Conservation (phyloP, 495 filamentous ascomycete species). For the Hamigera avellanea region DNA sequence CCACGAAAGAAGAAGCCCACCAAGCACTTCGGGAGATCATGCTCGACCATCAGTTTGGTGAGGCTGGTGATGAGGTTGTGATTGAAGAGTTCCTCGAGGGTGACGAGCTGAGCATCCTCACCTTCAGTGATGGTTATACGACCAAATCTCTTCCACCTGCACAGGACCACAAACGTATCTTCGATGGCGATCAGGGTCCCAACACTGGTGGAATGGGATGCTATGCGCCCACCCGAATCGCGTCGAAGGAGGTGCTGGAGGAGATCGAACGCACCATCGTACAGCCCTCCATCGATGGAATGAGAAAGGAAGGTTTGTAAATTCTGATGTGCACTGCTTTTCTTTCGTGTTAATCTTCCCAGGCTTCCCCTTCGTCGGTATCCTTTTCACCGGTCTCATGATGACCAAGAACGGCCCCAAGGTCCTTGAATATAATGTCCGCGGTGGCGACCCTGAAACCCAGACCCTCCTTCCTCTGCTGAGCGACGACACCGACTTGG, state of each 20-base stretch:
- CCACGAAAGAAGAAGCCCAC: constrained; percentile 69
- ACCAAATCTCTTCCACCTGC: constrained; percentile 79
- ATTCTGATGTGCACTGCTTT: neutral
- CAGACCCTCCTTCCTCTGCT: constrained; percentile 84
- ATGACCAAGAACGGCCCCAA: constrained; percentile 80
- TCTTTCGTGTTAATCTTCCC: neutral
- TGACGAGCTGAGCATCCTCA: constrained; percentile 84
- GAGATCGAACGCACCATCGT: constrained; percentile 74
- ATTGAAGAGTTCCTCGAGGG: constrained; percentile 92
- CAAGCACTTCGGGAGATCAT: constrained; percentile 79
- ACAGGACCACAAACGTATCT: constrained; percentile 92
- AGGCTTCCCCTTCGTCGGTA: constrained; percentile 66
- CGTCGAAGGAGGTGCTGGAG: constrained; percentile 58
- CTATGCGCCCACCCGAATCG: constrained; percentile 84
- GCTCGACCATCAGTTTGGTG: constrained; percentile 76
- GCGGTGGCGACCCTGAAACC: constrained; percentile 93
- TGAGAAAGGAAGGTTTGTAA: constrained; percentile 56
- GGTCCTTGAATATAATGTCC: constrained; percentile 92
- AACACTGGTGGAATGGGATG: constrained; percentile 99
- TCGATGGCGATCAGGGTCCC: constrained; percentile 80
- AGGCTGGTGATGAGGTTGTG: constrained; percentile 82
- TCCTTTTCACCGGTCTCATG: constrained; percentile 94
- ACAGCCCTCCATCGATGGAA: constrained; percentile 80
- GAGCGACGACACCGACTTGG: constrained; percentile 70
- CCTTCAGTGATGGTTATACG: constrained; percentile 82